Conservation (phyloP, 2,329 filamentous ascomycete species). For the Diplodia sapinea region DNA sequence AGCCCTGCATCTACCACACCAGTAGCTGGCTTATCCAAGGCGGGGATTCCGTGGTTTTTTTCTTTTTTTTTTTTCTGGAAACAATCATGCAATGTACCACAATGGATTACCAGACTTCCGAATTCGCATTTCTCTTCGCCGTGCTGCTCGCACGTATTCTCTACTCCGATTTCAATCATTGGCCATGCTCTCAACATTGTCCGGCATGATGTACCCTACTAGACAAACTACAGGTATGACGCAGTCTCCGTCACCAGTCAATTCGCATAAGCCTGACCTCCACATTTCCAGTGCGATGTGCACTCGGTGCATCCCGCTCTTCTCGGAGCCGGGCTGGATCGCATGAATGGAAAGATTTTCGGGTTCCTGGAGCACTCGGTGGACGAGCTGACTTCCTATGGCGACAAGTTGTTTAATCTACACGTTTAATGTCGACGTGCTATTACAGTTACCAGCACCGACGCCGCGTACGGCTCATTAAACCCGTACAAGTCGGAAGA, state of each 20-base stretch:
- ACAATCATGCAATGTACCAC: not conserved
- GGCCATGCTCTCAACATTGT: constrained; percentile 34
- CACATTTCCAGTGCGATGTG: not conserved
- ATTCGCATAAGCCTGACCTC: not conserved
- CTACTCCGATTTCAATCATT: constrained; percentile 34
- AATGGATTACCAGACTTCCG: not conserved
- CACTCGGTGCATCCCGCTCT: no score
- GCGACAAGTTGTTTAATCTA: no score
- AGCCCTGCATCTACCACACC: not conserved
- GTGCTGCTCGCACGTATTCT: not conserved
- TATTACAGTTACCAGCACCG: no score
- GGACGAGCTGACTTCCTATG: no score
- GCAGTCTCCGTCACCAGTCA: not conserved
- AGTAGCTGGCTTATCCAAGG: not conserved
- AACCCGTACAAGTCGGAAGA: no score
- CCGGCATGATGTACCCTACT: constrained; percentile 33
- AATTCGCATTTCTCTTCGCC: not conserved
- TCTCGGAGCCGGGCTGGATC: no score
- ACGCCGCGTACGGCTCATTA: no score
- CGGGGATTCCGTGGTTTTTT: not conserved
- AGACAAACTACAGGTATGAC: constrained; percentile 32
- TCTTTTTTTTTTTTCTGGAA: not conserved
- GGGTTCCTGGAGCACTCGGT: no score
- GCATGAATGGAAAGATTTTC: no score
- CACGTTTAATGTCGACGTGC: no score